These are phyloP conservation scores for Pythium brachiatum DNA, from an alignment of 352 stramenopile species.

Conservation along the genomic window DNA sequence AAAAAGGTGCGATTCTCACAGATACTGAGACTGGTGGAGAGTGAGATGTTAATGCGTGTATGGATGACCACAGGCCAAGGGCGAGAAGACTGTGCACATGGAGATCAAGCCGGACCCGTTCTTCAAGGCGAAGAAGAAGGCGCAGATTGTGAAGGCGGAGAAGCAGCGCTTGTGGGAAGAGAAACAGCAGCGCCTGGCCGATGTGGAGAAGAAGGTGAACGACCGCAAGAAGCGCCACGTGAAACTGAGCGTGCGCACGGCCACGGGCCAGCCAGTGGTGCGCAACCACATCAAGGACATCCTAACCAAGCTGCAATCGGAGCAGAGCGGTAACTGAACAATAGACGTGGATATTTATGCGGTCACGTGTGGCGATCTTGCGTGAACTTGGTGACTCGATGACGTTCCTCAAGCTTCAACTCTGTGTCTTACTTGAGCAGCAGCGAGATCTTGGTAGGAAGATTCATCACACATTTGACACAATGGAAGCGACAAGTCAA, in stretches of 20 bases:
- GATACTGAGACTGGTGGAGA: no score
- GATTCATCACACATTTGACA: no score
- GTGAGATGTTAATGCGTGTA: background rate
- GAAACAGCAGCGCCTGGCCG: conserved; percentile 46
- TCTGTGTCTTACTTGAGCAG: no score
- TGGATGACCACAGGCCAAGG: conserved; percentile 4
- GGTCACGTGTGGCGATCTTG: no score
- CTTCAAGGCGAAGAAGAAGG: conserved; percentile 84
- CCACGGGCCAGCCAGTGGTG: conserved; percentile 77
- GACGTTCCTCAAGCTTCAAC: background rate
- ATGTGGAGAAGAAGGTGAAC: conserved; percentile 72
- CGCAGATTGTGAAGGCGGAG: conserved; percentile 48
- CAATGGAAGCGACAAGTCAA: background rate
- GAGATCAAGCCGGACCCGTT: conserved; percentile 71
- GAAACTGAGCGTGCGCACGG: conserved; percentile 78
- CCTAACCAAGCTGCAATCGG: conserved; percentile 59
- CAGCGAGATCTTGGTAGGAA: no score
- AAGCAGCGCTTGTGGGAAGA: conserved; percentile 40
- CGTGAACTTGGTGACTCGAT: no score
- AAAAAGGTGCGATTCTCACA: conserved; percentile 12
- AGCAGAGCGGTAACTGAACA: conserved; percentile 33
- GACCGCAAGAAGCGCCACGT: conserved; percentile 87
- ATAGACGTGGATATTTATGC: conserved; percentile 20
- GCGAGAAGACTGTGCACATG: conserved; percentile 21
- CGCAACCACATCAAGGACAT: conserved; percentile 87